A percentile compares a stretch with the other conserved stretches of the same genome.
Evolutionary conservation across 1,284 basidiomycete species (phyloP).

Genomic region (Malassezia cuniculi): DNA sequence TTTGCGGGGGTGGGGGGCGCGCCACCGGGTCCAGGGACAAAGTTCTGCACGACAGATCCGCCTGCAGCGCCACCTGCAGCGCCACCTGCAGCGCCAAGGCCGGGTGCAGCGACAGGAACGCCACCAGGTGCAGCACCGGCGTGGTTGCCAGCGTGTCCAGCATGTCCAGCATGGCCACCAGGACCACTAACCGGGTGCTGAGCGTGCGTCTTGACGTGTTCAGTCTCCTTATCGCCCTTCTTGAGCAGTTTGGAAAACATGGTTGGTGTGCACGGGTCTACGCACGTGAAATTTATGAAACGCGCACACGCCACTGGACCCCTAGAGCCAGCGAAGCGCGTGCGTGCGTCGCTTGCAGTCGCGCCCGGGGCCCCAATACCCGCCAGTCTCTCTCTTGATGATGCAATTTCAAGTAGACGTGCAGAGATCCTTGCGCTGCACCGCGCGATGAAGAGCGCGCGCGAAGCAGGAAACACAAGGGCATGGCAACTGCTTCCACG

Average conservation of each 20-base stretch:
- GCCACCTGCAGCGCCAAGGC: neutral
- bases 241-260: slow-evolving; percentile 3
- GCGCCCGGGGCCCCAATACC: neutral
- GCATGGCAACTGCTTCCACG: slow-evolving; percentile 44
- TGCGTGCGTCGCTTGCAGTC: neutral
- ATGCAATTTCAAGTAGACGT: slow-evolving; percentile 5
- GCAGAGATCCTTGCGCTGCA: slow-evolving; percentile 12
- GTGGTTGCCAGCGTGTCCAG: neutral
- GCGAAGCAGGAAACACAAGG: slow-evolving; percentile 22
- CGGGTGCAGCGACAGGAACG: neutral
- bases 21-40: neutral
- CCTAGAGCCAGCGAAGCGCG: too few relatives aligned
- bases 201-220: too few relatives aligned
- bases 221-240: neutral
- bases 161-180: neutral
- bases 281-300: neutral
- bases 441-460: slow-evolving; percentile 11
- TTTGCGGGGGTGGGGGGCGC: slow-evolving; percentile 2
- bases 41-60: too few relatives aligned
- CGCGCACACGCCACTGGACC: neutral
- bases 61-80: neutral
- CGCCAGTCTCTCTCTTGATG: slow-evolving; percentile 5
- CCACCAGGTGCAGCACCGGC: neutral
- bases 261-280: neutral
- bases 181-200: too few relatives aligned